phyloP scores from a whole-genome alignment of 1,284 basidiomycete species.

The Ustilago curta region DNA sequence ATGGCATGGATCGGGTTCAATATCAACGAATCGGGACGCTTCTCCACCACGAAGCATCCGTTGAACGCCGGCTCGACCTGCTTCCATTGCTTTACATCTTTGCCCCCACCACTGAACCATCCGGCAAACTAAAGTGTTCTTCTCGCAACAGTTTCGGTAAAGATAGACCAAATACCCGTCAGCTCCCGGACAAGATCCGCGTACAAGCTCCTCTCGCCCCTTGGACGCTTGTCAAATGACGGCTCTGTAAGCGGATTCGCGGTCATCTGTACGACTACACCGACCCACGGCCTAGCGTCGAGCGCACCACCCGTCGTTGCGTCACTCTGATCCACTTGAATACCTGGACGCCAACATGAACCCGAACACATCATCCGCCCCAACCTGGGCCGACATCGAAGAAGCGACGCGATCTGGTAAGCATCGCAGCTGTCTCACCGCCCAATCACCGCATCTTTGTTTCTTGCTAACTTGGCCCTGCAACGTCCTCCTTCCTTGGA shows the following conservation, averaged over 20 bases:
- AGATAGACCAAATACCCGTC: background rate
- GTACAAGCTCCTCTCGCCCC: too few species aligned
- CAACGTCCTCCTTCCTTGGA: background rate
- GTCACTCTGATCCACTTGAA: too few species aligned
- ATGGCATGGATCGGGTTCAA: constrained; percentile 9
- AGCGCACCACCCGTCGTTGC: background rate
- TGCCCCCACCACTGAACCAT: background rate
- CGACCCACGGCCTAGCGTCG: background rate
- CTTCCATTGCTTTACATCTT: background rate
- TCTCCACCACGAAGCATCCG: constrained; percentile 3
- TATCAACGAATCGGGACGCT: background rate
- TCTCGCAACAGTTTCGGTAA: background rate
- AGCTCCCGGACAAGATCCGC: background rate
- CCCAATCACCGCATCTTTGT: background rate
- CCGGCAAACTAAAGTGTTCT: background rate
- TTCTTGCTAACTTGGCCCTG: constrained; percentile 5
- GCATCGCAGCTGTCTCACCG: constrained; percentile 5
- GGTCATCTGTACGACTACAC: background rate
- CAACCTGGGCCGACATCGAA: constrained; percentile 51
- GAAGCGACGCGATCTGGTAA: constrained; percentile 49
- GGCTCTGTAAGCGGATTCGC: constrained; percentile 2
- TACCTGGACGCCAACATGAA: constrained; percentile 8
- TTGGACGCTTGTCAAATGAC: constrained; percentile 5
- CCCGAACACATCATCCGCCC: constrained; percentile 9
- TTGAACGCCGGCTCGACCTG: background rate